Conservation (phyloP, 192 early-diverging fungal genomes). For the Rhizophagus sp. region DNA sequence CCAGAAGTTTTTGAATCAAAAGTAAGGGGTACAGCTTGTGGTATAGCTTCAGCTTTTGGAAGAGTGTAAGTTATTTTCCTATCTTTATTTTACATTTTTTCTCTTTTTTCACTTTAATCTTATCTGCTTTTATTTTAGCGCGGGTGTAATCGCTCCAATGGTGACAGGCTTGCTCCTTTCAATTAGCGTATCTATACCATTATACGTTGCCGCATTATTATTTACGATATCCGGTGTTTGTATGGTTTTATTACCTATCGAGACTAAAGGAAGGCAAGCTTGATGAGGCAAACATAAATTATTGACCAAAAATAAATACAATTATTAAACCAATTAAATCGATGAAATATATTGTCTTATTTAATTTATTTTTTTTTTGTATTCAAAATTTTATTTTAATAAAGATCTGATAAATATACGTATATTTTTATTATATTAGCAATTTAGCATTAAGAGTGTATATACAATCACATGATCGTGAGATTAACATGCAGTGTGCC, state of each 20-base stretch:
- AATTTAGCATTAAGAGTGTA: no score
- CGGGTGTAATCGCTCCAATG: constrained; percentile 75
- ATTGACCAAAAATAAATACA: background rate
- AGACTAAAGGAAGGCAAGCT: constrained; percentile 53
- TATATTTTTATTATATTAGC: no score
- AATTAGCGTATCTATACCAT: constrained; percentile 56
- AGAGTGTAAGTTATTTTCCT: constrained; percentile 52
- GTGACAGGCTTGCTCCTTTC: constrained; percentile 67
- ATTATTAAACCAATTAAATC: no score
- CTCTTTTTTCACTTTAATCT: background rate
- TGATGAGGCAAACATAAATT: background rate
- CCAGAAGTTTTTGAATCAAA: constrained; percentile 82
- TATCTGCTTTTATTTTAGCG: constrained; percentile 32
- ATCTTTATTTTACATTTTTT: background rate
- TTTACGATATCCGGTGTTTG: constrained; percentile 59
- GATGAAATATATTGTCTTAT: no score
- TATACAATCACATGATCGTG: no score
- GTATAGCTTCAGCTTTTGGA: constrained; percentile 73
- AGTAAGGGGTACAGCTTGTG: constrained; percentile 77
- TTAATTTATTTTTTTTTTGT: no score
- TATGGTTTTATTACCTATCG: constrained; percentile 73
- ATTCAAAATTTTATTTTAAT: no score
- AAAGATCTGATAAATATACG: no score
- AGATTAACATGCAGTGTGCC: no score
- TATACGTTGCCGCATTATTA: constrained; percentile 64